Evolutionary conservation across 73 alveolate species (phyloP), one percentile per base, ranked within the genome.

Genomic region (Paramecium tetraurelia): DNA sequence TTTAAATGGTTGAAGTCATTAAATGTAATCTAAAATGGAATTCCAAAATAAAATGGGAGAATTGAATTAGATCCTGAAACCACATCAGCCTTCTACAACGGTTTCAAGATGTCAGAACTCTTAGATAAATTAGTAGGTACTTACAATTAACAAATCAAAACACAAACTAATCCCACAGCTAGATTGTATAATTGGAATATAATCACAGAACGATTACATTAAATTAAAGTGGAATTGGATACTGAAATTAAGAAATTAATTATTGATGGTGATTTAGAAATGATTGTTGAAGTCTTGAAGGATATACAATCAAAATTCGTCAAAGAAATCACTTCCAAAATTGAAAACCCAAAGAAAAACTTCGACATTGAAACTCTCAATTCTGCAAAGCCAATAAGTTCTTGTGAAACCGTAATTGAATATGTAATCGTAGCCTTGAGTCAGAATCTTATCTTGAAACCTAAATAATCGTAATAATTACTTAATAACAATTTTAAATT

Each of bases 31-130:
- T 75, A 75, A 16, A 41, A 38, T 38, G 87, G 68, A n/a, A 75
- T 41, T 35, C 87, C 87, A n/a, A 75, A 75, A 75, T 41, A 75
- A 75, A 75, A 75, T 75, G 87, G 87, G 12, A 75, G 59, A 38
- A 29, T 75, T 2, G 87, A 75, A 75, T 75, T 75, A 41, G 87
- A 75, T 75, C 87, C 58, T 11, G 87, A 75, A 75, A 38, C 21
- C 11, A 75, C 87, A 36, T 21, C 58, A n/a, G 58, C 33, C 20
- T 75, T 75, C 36, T 75, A 38, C 36, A 75, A 75, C 59, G 87
- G 87, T 38, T 75, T 75, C 59, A 75, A 75, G 59, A 75, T 75
- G 41, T 75, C 58, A 38, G 87, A 75, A 75, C 58, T 75, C 10
- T 36, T 75, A 75, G 87, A 75, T 75, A 29, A 33, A 75, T 41